Percentiles rank a stretch among this genome's conserved stretches.
Conservation (phyloP, 139 green algal species). For the Dunaliella sp. region DNA sequence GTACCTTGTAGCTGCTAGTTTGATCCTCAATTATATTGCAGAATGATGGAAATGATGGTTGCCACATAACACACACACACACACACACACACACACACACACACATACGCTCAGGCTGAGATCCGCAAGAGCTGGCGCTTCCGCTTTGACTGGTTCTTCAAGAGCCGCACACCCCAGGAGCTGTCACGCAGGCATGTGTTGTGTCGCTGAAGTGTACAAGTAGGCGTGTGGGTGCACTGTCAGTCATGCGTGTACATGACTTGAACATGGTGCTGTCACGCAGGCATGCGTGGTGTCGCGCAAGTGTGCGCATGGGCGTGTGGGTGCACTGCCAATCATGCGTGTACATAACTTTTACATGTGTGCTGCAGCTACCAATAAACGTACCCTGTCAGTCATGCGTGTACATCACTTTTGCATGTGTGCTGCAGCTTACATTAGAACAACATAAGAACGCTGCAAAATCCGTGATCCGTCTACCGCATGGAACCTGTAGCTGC, state of each 20-base stretch:
- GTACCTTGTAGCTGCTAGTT: too few species aligned
- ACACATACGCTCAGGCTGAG: conserved; percentile 55
- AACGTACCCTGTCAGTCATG: too few species aligned
- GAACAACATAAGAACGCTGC: not conserved
- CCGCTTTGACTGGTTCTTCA: conserved; percentile 99
- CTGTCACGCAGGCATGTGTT: conserved; percentile 47
- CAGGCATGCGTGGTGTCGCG: not conserved
- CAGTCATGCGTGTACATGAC: not conserved
- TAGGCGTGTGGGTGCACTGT: not conserved
- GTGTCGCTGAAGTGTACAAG: not conserved
- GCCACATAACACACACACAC: too few species aligned
- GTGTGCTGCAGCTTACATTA: not conserved
- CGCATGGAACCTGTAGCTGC: too few species aligned
- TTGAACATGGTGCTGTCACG: not conserved
- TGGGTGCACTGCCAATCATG: not conserved
- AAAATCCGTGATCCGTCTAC: too few species aligned
- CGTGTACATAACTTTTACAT: not conserved
- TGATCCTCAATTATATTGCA: too few species aligned
- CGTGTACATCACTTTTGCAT: not conserved
- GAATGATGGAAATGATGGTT: too few species aligned
- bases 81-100: too few species aligned
- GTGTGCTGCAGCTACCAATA: not conserved
- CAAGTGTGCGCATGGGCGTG: not conserved
- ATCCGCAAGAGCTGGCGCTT: conserved; percentile 92
- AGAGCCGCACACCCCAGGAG: conserved; percentile 86